Evolutionary conservation across 805 yeast species (phyloP).

Genomic region (Lipomyces spencermartinsiae): DNA sequence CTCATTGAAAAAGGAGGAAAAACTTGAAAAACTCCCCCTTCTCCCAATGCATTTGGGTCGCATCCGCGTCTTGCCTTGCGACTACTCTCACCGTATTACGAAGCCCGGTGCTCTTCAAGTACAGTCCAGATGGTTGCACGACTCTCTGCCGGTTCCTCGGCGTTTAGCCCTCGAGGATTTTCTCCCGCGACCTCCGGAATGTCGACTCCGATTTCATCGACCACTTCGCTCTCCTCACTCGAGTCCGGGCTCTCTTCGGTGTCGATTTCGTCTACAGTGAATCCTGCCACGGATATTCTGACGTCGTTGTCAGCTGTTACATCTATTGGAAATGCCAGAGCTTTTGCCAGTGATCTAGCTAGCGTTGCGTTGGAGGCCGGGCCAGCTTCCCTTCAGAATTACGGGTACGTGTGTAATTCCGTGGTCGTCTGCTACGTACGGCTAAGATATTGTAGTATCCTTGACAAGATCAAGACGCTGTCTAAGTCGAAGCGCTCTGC

Average conservation of each 20-base stretch:
- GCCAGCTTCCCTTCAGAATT: conserved; percentile 55
- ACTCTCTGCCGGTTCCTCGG: conserved; percentile 19
- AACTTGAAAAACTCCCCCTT: conserved; percentile 6
- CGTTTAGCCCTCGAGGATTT: conserved; percentile 17
- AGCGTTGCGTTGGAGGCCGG: conserved; percentile 57
- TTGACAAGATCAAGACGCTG: conserved; percentile 67
- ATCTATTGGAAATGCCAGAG: conserved; percentile 60
- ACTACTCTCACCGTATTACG: neutral
- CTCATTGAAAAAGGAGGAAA: conserved; percentile 5
- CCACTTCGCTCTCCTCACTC: conserved; percentile 64
- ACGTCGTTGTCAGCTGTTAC: conserved; percentile 58
- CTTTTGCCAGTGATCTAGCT: conserved; percentile 61
- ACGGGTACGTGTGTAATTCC: conserved; percentile 16
- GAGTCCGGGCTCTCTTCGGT: conserved; percentile 57
- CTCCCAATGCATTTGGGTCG: neutral
- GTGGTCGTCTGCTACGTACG: neutral
- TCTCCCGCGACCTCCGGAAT: conserved; percentile 35
- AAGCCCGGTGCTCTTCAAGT: neutral
- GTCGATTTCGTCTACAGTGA: conserved; percentile 56
- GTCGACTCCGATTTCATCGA: conserved; percentile 44
- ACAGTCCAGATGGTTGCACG: conserved; percentile 23
- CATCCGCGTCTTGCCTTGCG: neutral
- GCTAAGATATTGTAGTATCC: conserved; percentile 47
- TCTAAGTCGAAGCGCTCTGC: conserved; percentile 76
- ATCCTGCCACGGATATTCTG: conserved; percentile 71